A percentile compares a stretch with the other conserved stretches of the same genome.
phyloP scores from a whole-genome alignment of 2,329 filamentous ascomycete genomes.

The Talaromyces amestolkiae region DNA sequence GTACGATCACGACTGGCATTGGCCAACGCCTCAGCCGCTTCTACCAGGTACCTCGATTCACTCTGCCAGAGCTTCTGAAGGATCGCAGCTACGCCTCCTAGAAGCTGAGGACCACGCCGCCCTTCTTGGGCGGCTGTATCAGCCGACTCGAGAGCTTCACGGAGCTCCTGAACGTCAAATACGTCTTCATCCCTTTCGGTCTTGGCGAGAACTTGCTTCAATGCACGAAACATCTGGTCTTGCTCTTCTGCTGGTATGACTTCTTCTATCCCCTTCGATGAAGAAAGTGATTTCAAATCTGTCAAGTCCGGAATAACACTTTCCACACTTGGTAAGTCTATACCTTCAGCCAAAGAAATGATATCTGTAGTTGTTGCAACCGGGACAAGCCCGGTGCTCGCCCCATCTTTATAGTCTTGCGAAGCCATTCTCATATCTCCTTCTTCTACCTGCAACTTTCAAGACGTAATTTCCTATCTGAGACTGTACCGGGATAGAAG shows the following conservation, averaged over 20 bases:
- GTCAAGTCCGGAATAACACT: slow-evolving; percentile 28
- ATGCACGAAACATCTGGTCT: slow-evolving; percentile 33
- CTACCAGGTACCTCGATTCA: slow-evolving; percentile 35
- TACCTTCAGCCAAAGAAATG: background rate
- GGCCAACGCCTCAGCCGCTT: slow-evolving; percentile 40
- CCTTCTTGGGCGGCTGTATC: slow-evolving; percentile 28
- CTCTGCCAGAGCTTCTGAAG: slow-evolving; percentile 39
- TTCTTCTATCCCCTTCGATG: slow-evolving; percentile 21
- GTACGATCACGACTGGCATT: slow-evolving; percentile 45
- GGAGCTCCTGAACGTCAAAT: slow-evolving; percentile 30
- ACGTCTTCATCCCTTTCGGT: slow-evolving; percentile 24
- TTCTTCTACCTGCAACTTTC: background rate
- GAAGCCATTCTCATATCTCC: slow-evolving; percentile 14
- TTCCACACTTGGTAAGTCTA: slow-evolving; percentile 28
- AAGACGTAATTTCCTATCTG: background rate
- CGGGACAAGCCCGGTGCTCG: slow-evolving; percentile 1
- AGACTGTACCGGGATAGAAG: background rate
- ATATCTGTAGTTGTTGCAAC: slow-evolving; percentile 6
- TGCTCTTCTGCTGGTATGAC: slow-evolving; percentile 28
- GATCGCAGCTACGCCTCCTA: slow-evolving; percentile 30
- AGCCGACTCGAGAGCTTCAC: slow-evolving; percentile 31
- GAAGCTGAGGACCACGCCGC: slow-evolving; percentile 23
- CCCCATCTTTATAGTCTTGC: slow-evolving; percentile 14
- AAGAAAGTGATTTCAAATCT: slow-evolving; percentile 24
- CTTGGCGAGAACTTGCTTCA: slow-evolving; percentile 31